phyloP scores from a whole-genome alignment of 345 rosid genomes.

The Fremontodendron californicum region DNA sequence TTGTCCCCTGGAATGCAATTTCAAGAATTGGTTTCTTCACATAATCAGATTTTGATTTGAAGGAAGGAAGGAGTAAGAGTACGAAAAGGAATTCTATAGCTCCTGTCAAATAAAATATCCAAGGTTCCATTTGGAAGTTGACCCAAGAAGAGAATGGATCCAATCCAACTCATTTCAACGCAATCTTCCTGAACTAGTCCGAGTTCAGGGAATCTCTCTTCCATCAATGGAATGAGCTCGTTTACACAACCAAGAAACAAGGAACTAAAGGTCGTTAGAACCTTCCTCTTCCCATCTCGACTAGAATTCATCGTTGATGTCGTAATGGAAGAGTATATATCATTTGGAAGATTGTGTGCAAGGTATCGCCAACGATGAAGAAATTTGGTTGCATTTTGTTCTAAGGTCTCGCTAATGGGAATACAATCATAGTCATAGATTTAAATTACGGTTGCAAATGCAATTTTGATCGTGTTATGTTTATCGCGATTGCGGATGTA shows the following conservation, averaged over 20 bases:
- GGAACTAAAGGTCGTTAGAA: too few relatives aligned
- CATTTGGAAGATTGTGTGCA: neutral
- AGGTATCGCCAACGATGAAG: neutral
- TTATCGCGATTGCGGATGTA: too few relatives aligned
- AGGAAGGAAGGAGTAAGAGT: neutral
- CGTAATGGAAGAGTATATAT: neutral
- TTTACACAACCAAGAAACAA: neutral
- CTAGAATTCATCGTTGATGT: neutral
- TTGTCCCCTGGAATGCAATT: neutral
- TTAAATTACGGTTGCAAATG: too few relatives aligned
- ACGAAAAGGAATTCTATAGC: neutral
- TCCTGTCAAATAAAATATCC: neutral
- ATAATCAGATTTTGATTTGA: neutral
- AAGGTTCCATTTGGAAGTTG: too few relatives aligned
- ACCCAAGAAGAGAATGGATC: too few relatives aligned
- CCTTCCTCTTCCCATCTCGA: neutral
- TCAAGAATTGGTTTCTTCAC: neutral
- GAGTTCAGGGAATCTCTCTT: neutral
- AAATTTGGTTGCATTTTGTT: neutral
- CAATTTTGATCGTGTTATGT: too few relatives aligned
- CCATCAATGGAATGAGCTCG: neutral
- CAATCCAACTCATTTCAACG: neutral
- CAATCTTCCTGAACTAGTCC: neutral
- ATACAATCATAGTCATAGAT: too few relatives aligned
- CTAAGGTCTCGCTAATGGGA: neutral